Percentiles rank a stretch among this genome's conserved stretches.
Conservation (phyloP, 495 filamentous ascomycete species). For the Parathielavia appendiculata region DNA sequence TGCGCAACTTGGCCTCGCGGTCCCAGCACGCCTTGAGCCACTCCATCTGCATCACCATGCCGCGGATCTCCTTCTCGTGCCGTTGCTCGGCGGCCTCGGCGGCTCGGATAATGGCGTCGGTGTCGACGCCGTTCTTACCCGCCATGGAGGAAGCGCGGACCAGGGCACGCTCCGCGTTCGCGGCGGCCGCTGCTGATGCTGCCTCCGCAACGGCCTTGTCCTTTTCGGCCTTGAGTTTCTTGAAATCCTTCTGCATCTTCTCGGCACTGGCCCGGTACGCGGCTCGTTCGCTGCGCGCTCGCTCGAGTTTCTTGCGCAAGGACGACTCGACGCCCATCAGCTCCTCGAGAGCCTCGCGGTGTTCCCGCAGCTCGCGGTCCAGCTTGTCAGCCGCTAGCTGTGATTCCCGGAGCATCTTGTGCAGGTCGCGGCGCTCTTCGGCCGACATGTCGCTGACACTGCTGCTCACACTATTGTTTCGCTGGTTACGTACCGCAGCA, state of each 20-base stretch:
- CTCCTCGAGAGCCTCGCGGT: conserved; percentile 35
- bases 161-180: conserved; percentile 18
- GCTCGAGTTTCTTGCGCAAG: conserved; percentile 44
- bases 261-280: conserved; percentile 41
- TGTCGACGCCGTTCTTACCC: conserved; percentile 23
- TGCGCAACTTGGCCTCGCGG: conserved; percentile 74
- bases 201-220: conserved; percentile 30
- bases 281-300: conserved; percentile 41
- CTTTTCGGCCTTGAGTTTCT: conserved; percentile 37
- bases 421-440: conserved; percentile 56
- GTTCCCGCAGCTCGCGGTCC: conserved; percentile 39
- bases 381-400: conserved; percentile 51
- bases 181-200: conserved; percentile 18
- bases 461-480: conserved; percentile 30
- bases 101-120: conserved; percentile 44
- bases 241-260: conserved; percentile 40
- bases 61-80: conserved; percentile 76
- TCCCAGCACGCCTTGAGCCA: conserved; percentile 75
- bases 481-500: conserved; percentile 27
- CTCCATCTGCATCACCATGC: conserved; percentile 80
- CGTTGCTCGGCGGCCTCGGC: conserved; percentile 51
- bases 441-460: conserved; percentile 31
- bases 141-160: conserved; percentile 10
- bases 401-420: conserved; percentile 61
- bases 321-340: conserved; percentile 29